phyloP scores from a whole-genome alignment of 2,329 filamentous ascomycete genomes.

The Neofusicoccum sp. region DNA sequence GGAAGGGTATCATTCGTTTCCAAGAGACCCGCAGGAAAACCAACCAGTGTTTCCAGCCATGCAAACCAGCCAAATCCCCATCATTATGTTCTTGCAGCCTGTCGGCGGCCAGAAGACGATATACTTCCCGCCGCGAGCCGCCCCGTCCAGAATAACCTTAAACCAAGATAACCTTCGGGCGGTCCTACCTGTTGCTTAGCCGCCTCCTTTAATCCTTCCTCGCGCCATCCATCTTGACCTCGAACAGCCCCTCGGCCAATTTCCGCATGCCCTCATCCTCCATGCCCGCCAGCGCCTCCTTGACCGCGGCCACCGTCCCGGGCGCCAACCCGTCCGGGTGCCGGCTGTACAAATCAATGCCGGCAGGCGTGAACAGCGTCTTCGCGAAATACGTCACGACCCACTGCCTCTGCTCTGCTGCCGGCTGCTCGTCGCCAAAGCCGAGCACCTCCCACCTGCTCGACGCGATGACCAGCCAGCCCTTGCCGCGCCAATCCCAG shows the following conservation, averaged over 20 bases:
- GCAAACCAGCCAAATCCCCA: neutral
- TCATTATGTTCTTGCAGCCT: neutral
- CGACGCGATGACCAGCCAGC: slow-evolving; percentile 67
- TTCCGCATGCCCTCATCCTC: slow-evolving; percentile 53
- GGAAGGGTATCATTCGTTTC: slow-evolving; percentile 3
- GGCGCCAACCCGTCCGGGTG: slow-evolving; percentile 59
- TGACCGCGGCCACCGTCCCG: slow-evolving; percentile 57
- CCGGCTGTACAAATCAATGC: slow-evolving; percentile 74
- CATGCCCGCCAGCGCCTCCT: slow-evolving; percentile 53
- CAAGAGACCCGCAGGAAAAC: neutral
- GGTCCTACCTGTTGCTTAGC: neutral
- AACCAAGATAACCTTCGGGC: neutral
- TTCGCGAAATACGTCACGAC: slow-evolving; percentile 81
- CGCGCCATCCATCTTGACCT: slow-evolving; percentile 32
- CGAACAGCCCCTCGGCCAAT: slow-evolving; percentile 52
- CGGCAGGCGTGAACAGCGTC: slow-evolving; percentile 79
- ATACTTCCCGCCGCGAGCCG: neutral
- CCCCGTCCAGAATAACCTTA: neutral
- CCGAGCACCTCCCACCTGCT: slow-evolving; percentile 81
- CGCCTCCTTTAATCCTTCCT: slow-evolving; percentile 3
- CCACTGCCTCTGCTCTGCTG: slow-evolving; percentile 52
- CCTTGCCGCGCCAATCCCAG: slow-evolving; percentile 71
- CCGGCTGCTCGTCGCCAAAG: slow-evolving; percentile 58
- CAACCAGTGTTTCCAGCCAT: neutral
- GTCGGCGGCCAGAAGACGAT: neutral